A percentile compares a stretch with the other conserved stretches of the same genome.
These are phyloP conservation scores for Nephelium lappaceum DNA, from an alignment of 345 rosid species.

Conservation along the genomic window DNA sequence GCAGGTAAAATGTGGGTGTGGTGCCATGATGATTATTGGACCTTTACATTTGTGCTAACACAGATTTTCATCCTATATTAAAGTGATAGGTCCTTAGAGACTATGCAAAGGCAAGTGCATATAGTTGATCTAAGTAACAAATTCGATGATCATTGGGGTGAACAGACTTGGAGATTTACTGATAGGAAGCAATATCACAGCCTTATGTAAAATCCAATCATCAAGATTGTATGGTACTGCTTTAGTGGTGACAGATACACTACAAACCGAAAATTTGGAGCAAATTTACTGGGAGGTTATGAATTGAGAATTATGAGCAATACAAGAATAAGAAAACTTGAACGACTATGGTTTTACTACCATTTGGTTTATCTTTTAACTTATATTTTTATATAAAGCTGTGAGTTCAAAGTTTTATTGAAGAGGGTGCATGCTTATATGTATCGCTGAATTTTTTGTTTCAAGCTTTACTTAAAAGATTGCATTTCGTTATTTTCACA, in stretches of 20 bases:
- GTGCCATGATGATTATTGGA: not conserved
- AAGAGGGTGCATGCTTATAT: too few species aligned
- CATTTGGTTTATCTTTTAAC: not conserved
- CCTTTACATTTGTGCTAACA: not conserved
- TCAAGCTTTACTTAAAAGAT: not conserved
- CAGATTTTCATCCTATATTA: not conserved
- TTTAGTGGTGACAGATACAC: not conserved
- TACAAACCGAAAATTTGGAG: not conserved
- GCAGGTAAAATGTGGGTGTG: not conserved
- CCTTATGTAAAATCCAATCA: too few species aligned
- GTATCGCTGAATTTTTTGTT: not conserved
- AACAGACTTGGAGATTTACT: not conserved
- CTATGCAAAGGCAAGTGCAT: not conserved
- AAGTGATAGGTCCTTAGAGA: not conserved
- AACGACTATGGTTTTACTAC: not conserved
- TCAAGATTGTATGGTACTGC: not conserved
- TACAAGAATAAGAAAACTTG: not conserved
- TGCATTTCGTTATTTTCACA: not conserved
- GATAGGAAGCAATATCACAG: not conserved
- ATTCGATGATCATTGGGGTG: not conserved
- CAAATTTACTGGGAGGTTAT: not conserved
- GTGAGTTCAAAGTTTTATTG: too few species aligned
- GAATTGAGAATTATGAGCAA: not conserved
- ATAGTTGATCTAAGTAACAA: not conserved
- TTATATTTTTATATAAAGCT: too few species aligned